These are phyloP conservation scores for Annulohypoxylon nitens DNA, from an alignment of 495 filamentous ascomycete species.

Conservation along the genomic window DNA sequence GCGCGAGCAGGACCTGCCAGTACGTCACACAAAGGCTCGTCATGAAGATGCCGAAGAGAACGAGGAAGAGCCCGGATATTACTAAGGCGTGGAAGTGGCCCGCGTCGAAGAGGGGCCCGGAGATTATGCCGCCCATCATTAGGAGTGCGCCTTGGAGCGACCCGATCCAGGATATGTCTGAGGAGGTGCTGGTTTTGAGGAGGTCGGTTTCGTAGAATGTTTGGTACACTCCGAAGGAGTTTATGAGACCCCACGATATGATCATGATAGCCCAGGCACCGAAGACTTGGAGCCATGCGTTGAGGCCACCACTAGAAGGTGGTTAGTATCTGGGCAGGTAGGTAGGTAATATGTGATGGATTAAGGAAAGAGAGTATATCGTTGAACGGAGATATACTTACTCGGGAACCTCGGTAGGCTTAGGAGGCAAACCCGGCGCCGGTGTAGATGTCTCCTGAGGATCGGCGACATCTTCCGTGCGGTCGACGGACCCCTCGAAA, in stretches of 20 bases:
- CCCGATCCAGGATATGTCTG: constrained; percentile 60
- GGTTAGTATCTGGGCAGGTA: constrained; percentile 5
- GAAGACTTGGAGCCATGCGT: constrained; percentile 62
- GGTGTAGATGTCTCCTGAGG: constrained; percentile 5
- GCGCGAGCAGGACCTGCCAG: constrained; percentile 72
- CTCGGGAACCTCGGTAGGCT: constrained; percentile 28
- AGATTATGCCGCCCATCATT: constrained; percentile 56
- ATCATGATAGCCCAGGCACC: constrained; percentile 57
- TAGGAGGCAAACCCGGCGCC: background rate
- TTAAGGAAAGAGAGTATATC: constrained; percentile 11
- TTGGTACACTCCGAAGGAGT: constrained; percentile 67
- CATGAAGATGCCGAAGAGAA: constrained; percentile 79
- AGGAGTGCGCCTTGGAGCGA: constrained; percentile 56
- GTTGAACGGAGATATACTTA: constrained; percentile 17
- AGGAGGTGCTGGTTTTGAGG: constrained; percentile 47
- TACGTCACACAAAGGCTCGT: constrained; percentile 69
- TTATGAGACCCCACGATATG: constrained; percentile 62
- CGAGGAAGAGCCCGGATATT: constrained; percentile 34
- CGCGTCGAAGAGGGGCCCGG: constrained; percentile 54
- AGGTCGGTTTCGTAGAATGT: constrained; percentile 62
- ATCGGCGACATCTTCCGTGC: constrained; percentile 17
- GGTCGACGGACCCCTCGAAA: constrained; percentile 28
- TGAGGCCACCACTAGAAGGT: constrained; percentile 53
- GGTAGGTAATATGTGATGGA: background rate
- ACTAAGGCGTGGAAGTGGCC: constrained; percentile 43